phyloP scores from a whole-genome alignment of 345 rosid species.

The Dovyalis caffra region DNA sequence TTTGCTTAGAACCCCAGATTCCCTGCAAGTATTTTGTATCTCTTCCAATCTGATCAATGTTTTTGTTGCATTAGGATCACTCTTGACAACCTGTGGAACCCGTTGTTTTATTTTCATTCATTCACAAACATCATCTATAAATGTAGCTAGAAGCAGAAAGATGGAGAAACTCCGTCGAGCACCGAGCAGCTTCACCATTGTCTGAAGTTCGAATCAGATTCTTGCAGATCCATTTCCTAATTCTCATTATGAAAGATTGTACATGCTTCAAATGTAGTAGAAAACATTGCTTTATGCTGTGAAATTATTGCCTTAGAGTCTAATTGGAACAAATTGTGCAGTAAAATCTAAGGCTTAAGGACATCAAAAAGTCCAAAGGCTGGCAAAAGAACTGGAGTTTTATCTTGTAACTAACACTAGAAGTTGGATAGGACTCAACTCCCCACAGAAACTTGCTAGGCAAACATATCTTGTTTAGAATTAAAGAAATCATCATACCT shows the following conservation, averaged over 20 bases:
- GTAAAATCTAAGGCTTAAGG: background rate
- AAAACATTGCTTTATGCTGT: background rate
- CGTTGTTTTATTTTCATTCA: background rate
- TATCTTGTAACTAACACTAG: background rate
- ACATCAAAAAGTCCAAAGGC: background rate
- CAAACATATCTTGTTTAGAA: background rate
- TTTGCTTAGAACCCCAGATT: conserved; percentile 50
- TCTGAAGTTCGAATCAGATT: too few relatives aligned
- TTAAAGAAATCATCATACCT: conserved; percentile 35
- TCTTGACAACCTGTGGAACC: conserved; percentile 50
- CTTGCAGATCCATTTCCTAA: too few relatives aligned
- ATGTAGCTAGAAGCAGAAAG: background rate
- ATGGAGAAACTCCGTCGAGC: too few relatives aligned
- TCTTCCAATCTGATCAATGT: conserved; percentile 61
- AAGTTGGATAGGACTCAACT: background rate
- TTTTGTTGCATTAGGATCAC: conserved; percentile 67
- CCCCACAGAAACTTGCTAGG: background rate
- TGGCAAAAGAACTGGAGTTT: background rate
- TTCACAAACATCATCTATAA: background rate
- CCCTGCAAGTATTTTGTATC: conserved; percentile 55
- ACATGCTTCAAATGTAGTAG: too few relatives aligned
- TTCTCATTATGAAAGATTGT: background rate
- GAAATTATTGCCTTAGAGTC: background rate
- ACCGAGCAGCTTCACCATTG: too few relatives aligned
- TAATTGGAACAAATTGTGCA: background rate